A percentile compares a stretch with the other conserved stretches of the same genome.
These are phyloP conservation scores for Salix caprea DNA, from an alignment of 345 rosid species.

Conservation along the genomic window DNA sequence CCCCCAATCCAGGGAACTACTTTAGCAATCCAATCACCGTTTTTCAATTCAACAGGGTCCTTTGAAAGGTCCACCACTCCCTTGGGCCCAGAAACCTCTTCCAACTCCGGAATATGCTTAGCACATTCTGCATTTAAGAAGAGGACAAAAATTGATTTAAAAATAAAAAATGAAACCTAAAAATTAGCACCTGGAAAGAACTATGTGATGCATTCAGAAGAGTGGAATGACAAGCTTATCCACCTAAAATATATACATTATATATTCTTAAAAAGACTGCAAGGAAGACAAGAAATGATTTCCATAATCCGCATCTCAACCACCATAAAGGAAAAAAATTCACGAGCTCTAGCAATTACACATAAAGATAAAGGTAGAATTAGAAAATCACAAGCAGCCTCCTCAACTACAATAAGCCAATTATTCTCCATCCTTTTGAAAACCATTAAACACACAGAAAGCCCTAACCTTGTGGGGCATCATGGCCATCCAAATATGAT, in stretches of 20 bases:
- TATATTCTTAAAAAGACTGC: background rate
- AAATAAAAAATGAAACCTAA: background rate
- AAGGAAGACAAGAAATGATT: background rate
- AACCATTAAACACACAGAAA: no score
- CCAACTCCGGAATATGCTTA: constrained; percentile 54
- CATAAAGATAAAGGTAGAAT: background rate
- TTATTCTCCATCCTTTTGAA: no score
- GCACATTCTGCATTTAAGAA: constrained; percentile 47
- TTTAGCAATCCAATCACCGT: constrained; percentile 65
- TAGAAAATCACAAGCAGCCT: no score
- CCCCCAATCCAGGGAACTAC: constrained; percentile 96
- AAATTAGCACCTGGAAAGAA: background rate
- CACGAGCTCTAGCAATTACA: background rate
- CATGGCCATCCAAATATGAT: no score
- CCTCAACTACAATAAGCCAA: no score
- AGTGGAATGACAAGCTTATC: no score
- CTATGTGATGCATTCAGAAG: background rate
- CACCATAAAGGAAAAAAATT: background rate
- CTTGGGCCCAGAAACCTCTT: constrained; percentile 48
- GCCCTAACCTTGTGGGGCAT: no score
- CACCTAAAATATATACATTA: no score
- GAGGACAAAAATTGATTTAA: background rate
- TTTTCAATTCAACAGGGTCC: constrained; percentile 58
- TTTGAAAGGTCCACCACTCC: constrained; percentile 61
- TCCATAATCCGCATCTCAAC: background rate